Conservation (phyloP, 2,329 filamentous ascomycete genomes). For the Xylaria sp. region DNA sequence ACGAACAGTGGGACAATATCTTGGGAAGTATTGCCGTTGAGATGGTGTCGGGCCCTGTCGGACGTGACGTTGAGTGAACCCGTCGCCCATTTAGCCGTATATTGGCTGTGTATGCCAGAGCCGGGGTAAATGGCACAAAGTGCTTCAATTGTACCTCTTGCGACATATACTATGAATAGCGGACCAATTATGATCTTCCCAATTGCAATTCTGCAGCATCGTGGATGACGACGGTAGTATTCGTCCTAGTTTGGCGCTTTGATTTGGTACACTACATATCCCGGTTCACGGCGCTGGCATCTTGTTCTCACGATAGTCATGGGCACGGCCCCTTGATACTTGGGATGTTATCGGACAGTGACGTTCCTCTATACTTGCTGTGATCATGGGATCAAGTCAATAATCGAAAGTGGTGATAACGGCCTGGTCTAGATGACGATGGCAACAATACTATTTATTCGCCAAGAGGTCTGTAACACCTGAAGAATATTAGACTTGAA, state of each 20-base stretch:
- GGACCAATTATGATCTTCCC: conserved; percentile 37
- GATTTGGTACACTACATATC: conserved; percentile 5
- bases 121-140: conserved; percentile 41
- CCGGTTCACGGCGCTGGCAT: conserved; percentile 9
- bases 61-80: conserved; percentile 42
- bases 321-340: not conserved
- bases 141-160: conserved; percentile 33
- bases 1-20: conserved; percentile 3
- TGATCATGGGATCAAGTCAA: conserved; percentile 9
- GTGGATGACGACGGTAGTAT: conserved; percentile 16
- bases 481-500: not conserved
- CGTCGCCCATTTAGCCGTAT: conserved; percentile 47
- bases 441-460: not conserved
- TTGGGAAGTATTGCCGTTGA: conserved; percentile 38
- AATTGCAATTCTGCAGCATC: conserved; percentile 12
- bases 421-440: conserved; percentile 4
- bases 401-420: not conserved
- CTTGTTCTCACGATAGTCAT: not conserved
- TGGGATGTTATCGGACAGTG: not conserved
- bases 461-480: conserved; percentile 8
- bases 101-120: conserved; percentile 40
- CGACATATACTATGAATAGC: conserved; percentile 43
- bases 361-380: not conserved
- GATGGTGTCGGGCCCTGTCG: conserved; percentile 39
- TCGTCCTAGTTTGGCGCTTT: conserved; percentile 1